Evolutionary conservation across 371 early-diverging fungal genomes (phyloP).

Genomic region (Mucor circinelloides): DNA sequence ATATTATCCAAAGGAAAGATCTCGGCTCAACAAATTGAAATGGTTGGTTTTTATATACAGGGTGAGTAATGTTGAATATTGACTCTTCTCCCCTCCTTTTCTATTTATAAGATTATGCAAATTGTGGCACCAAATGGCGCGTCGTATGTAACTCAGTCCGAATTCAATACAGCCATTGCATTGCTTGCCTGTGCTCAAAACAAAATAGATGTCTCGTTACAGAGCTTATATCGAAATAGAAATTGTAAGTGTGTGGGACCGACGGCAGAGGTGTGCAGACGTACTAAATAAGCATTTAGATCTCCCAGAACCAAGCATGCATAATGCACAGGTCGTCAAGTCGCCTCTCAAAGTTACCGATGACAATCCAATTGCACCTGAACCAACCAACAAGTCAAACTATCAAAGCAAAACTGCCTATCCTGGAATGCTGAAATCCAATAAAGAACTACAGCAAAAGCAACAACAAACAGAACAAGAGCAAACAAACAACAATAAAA

Average conservation of each 20-base stretch:
- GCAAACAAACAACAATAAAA: not conserved
- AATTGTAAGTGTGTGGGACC: slow-evolving; percentile 24
- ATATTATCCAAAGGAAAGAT: slow-evolving; percentile 50
- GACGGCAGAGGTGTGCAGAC: not conserved
- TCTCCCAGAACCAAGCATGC: slow-evolving; percentile 30
- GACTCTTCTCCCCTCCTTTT: not conserved
- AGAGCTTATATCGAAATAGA: slow-evolving; percentile 28
- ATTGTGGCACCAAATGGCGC: slow-evolving; percentile 50
- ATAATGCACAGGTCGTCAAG: not conserved
- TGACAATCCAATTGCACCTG: slow-evolving; percentile 7
- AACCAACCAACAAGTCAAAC: slow-evolving; percentile 3
- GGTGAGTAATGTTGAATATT: not conserved
- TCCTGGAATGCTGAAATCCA: slow-evolving; percentile 22
- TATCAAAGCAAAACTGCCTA: slow-evolving; percentile 11
- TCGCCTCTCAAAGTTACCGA: not conserved
- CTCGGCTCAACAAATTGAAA: slow-evolving; percentile 46
- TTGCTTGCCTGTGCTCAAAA: slow-evolving; percentile 73
- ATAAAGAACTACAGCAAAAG: not conserved
- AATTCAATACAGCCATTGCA: slow-evolving; percentile 70
- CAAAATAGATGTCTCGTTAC: slow-evolving; percentile 43
- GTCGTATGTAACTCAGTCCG: slow-evolving; percentile 58
- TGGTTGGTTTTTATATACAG: slow-evolving; percentile 29
- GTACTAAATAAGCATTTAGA: slow-evolving; percentile 14
- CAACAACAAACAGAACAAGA: not conserved
- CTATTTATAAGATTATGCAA: slow-evolving; percentile 36